Conservation (phyloP, 441 rosid species). For the Kokia cookei region DNA sequence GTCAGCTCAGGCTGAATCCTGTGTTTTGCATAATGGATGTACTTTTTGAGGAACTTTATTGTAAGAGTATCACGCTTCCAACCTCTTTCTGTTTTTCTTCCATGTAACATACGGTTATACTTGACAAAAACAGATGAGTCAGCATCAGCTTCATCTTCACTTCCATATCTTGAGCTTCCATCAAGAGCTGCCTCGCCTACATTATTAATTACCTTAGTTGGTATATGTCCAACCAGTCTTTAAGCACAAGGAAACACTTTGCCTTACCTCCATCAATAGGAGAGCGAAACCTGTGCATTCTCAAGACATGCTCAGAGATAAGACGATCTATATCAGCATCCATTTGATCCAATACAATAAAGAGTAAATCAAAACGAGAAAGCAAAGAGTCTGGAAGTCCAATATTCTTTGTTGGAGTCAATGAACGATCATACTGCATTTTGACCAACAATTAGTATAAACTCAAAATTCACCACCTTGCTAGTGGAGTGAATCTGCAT, state of each 20-base stretch:
- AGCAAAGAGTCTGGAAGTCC: constrained; percentile 99
- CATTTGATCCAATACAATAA: constrained; percentile 99
- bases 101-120: constrained; percentile 86
- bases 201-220: constrained; percentile 15
- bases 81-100: constrained; percentile 63
- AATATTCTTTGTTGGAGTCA: constrained; percentile 97
- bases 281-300: constrained; percentile 87
- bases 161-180: constrained; percentile 57
- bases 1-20: constrained; percentile 91
- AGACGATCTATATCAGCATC: constrained; percentile 87
- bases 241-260: constrained; percentile 9
- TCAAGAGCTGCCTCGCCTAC: constrained; percentile 64
- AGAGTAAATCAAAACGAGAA: constrained; percentile 95
- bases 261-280: constrained; percentile 66
- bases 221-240: not conserved
- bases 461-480: not conserved
- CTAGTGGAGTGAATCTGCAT: not conserved
- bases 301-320: constrained; percentile 92
- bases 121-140: constrained; percentile 85
- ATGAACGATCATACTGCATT: constrained; percentile 87
- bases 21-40: constrained; percentile 95
- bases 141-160: constrained; percentile 74
- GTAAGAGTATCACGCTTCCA: constrained; percentile 76
- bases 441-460: constrained; percentile 12
- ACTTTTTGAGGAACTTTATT: constrained; percentile 86